Evolutionary conservation across 179 eudicot genomes (phyloP).

Genomic region (Camellia oleifera): DNA sequence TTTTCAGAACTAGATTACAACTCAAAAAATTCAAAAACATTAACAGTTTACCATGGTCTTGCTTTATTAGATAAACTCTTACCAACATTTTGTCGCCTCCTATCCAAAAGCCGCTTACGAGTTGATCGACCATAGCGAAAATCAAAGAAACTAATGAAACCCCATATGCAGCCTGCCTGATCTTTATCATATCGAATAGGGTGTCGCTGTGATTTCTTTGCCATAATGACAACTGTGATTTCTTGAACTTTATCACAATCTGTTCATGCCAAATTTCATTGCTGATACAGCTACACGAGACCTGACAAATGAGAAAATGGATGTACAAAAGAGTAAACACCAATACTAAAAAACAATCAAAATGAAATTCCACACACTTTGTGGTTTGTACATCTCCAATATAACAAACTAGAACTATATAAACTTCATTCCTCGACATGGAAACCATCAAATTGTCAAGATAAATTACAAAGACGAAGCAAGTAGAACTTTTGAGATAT

Average conservation of each 20-base stretch:
- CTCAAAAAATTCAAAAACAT: not conserved
- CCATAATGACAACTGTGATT: slow-evolving; percentile 35
- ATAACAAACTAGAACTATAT: not conserved
- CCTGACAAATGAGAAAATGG: slow-evolving; percentile 16
- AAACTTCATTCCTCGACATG: not conserved
- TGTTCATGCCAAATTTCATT: slow-evolving; percentile 15
- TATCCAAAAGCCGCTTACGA: slow-evolving; percentile 52
- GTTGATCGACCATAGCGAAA: slow-evolving; percentile 61
- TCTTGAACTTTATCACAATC: slow-evolving; percentile 14
- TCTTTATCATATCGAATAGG: slow-evolving; percentile 36
- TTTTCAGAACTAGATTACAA: not conserved
- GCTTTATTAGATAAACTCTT: slow-evolving; percentile 16
- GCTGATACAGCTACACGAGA: slow-evolving; percentile 3
- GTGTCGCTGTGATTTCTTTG: slow-evolving; percentile 48
- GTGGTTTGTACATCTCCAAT: too few species aligned
- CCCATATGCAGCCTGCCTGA: slow-evolving; percentile 77
- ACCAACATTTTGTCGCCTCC: slow-evolving; percentile 57
- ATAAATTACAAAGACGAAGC: not conserved
- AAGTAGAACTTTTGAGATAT: not conserved
- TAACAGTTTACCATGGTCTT: not conserved
- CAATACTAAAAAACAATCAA: not conserved
- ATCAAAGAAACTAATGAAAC: slow-evolving; percentile 61
- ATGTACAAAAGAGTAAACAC: not conserved
- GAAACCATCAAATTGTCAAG: not conserved
- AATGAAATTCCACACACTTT: too few species aligned